Percentiles rank a stretch among this genome's conserved stretches.
Conservation (phyloP, 2,329 filamentous ascomycete genomes). For the Penicillium digitatum region DNA sequence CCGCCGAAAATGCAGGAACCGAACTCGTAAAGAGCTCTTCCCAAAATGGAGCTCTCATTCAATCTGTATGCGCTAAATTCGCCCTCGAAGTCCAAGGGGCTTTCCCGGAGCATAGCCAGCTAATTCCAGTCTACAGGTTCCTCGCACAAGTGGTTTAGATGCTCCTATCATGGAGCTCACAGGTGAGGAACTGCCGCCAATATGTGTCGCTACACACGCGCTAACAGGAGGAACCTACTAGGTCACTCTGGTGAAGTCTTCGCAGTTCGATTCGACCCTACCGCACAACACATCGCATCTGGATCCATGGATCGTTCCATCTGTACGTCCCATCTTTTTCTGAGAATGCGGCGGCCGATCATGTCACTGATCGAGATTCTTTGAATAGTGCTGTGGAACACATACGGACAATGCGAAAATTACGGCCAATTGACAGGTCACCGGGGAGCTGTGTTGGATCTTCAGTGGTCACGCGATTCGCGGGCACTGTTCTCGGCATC, state of each 20-base stretch:
- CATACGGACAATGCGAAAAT: slow-evolving; percentile 89
- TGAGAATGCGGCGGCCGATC: neutral
- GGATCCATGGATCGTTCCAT: slow-evolving; percentile 94
- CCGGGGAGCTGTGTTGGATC: slow-evolving; percentile 82
- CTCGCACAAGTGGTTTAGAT: slow-evolving; percentile 76
- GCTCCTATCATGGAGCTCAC: slow-evolving; percentile 92
- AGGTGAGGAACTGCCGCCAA: slow-evolving; percentile 51
- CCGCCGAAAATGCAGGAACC: slow-evolving; percentile 53
- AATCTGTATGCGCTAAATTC: slow-evolving; percentile 53
- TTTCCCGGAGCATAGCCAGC: neutral
- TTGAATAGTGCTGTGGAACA: slow-evolving; percentile 78
- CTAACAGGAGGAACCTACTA: slow-evolving; percentile 22
- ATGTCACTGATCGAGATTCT: neutral
- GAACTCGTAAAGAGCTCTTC: slow-evolving; percentile 55
- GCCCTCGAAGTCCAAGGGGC: neutral
- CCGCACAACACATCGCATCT: slow-evolving; percentile 83
- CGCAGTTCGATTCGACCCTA: slow-evolving; percentile 81
- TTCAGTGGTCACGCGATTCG: slow-evolving; percentile 96
- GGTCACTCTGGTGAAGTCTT: slow-evolving; percentile 80
- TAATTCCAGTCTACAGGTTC: slow-evolving; percentile 53
- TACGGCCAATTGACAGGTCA: slow-evolving; percentile 86
- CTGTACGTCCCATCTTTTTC: slow-evolving; percentile 51
- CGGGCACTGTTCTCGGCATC: slow-evolving; percentile 87
- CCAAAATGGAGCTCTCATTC: slow-evolving; percentile 61
- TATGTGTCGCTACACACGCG: neutral